A percentile compares a stretch with the other conserved stretches of the same genome.
These are phyloP conservation scores for Cutaneotrichosporon sp. DNA, from an alignment of 1,284 basidiomycete species.

Conservation along the genomic window DNA sequence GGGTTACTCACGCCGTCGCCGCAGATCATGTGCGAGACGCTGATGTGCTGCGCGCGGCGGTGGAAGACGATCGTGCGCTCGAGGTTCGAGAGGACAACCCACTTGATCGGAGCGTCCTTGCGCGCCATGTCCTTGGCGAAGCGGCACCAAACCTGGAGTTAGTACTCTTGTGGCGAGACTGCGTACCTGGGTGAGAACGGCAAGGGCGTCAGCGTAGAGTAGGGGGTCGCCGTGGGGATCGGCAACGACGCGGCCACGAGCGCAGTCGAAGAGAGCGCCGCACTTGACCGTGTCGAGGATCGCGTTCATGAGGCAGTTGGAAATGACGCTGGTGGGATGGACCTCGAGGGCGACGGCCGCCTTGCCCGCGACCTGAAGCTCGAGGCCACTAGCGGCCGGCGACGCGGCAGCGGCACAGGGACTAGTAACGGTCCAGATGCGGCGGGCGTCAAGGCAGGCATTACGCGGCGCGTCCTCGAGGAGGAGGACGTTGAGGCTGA, in stretches of 20 bases:
- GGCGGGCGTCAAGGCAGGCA: conserved; percentile 8
- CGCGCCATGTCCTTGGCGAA: conserved; percentile 10
- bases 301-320: conserved; percentile 15
- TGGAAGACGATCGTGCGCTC: conserved; percentile 17
- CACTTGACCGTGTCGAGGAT: conserved; percentile 9
- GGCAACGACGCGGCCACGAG: conserved; percentile 12
- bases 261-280: conserved; percentile 5
- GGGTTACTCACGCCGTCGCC: conserved; percentile 11
- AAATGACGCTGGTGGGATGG: conserved; percentile 17
- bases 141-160: conserved; percentile 14
- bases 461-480: conserved; percentile 16
- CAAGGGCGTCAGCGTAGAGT: conserved; percentile 16
- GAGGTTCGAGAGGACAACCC: conserved; percentile 16
- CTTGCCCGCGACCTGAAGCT: conserved; percentile 11
- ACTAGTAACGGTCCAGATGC: conserved; percentile 10
- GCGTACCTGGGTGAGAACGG: conserved; percentile 15
- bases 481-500: conserved; percentile 13
- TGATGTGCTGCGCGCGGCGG: conserved; percentile 11
- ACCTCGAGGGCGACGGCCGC: conserved; percentile 15
- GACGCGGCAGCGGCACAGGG: conserved; percentile 3
- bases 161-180: neutral
- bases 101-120: conserved; percentile 8
- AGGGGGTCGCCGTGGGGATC: conserved; percentile 2
- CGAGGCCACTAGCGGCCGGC: conserved; percentile 1
- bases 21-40: conserved; percentile 12